A percentile compares a stretch with the other conserved stretches of the same genome.
Conservation (phyloP, 2,329 filamentous ascomycete species). For the Cladosporium sphaerospermum region DNA sequence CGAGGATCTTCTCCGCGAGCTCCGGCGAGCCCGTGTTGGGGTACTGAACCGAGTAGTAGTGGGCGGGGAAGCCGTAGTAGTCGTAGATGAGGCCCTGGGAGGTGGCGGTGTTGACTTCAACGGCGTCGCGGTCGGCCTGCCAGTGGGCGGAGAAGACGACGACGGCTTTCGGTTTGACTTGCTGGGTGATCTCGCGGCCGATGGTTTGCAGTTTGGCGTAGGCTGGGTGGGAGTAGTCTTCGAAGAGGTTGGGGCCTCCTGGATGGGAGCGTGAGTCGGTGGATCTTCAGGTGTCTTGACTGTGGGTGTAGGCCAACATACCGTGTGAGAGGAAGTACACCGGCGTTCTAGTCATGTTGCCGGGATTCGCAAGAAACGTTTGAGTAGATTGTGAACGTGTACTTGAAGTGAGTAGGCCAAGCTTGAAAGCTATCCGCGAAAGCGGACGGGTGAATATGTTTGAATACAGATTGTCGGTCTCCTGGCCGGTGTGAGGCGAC, state of each 20-base stretch:
- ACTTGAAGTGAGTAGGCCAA: neutral
- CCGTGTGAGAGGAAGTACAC: constrained; percentile 47
- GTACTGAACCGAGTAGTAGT: constrained; percentile 63
- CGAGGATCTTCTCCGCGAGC: constrained; percentile 54
- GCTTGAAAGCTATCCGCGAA: neutral
- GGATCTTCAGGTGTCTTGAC: neutral
- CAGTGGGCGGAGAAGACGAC: constrained; percentile 75
- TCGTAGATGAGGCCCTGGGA: constrained; percentile 65
- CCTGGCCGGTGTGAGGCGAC: neutral
- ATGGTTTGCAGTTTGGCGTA: constrained; percentile 59
- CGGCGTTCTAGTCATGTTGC: constrained; percentile 34
- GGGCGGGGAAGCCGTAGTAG: constrained; percentile 65
- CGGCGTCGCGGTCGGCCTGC: constrained; percentile 52
- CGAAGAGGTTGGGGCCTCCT: constrained; percentile 59
- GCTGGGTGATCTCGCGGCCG: constrained; percentile 62
- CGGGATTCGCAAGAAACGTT: neutral
- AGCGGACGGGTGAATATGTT: neutral
- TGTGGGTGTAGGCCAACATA: constrained; percentile 5
- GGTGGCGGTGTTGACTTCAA: constrained; percentile 61
- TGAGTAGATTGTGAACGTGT: neutral
- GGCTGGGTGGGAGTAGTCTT: constrained; percentile 61
- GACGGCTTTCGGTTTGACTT: constrained; percentile 64
- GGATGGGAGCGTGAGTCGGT: constrained; percentile 18
- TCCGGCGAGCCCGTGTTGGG: constrained; percentile 57
- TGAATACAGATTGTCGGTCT: neutral